phyloP scores from a whole-genome alignment of 1,139 yeast species.

The Saccharomycopsis hybrid region DNA sequence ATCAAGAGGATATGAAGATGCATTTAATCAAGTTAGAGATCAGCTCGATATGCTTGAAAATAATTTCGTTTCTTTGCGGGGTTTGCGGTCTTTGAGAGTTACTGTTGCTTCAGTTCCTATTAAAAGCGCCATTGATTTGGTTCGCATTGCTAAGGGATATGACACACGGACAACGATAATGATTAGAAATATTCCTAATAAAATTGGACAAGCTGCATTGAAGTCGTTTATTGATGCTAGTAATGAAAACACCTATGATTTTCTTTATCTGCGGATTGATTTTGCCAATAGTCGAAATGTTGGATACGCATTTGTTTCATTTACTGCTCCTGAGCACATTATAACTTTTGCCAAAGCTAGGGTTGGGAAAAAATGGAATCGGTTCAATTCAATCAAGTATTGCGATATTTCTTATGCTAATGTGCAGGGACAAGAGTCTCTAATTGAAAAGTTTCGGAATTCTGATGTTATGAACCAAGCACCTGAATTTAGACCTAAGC shows the following conservation, averaged over 20 bases:
- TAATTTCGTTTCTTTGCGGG: not conserved
- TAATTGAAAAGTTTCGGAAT: slow-evolving; percentile 41
- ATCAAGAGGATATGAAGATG: too few species aligned
- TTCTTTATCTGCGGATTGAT: slow-evolving; percentile 46
- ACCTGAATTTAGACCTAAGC: slow-evolving; percentile 37
- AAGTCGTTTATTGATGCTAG: slow-evolving; percentile 40
- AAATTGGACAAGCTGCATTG: slow-evolving; percentile 38
- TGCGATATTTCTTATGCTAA: slow-evolving; percentile 46
- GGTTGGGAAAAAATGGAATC: slow-evolving; percentile 41
- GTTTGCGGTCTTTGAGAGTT: not conserved
- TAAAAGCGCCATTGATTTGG: slow-evolving; percentile 31
- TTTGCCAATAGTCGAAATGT: slow-evolving; percentile 45
- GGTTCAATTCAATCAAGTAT: slow-evolving; percentile 41
- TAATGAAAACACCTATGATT: slow-evolving; percentile 44
- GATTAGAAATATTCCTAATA: slow-evolving; percentile 48
- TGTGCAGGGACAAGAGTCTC: slow-evolving; percentile 41
- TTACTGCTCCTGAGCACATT: slow-evolving; percentile 37
- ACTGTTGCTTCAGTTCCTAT: not conserved
- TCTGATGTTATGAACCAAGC: slow-evolving; percentile 45
- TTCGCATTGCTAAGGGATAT: slow-evolving; percentile 32
- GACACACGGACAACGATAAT: slow-evolving; percentile 43
- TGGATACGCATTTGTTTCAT: slow-evolving; percentile 47
- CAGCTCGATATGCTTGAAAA: not conserved
- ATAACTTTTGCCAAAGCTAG: slow-evolving; percentile 39
- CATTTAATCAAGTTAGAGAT: too few species aligned